These are phyloP conservation scores for Simplicillium aogashimaense DNA, from an alignment of 2,329 filamentous ascomycete species.

Conservation along the genomic window DNA sequence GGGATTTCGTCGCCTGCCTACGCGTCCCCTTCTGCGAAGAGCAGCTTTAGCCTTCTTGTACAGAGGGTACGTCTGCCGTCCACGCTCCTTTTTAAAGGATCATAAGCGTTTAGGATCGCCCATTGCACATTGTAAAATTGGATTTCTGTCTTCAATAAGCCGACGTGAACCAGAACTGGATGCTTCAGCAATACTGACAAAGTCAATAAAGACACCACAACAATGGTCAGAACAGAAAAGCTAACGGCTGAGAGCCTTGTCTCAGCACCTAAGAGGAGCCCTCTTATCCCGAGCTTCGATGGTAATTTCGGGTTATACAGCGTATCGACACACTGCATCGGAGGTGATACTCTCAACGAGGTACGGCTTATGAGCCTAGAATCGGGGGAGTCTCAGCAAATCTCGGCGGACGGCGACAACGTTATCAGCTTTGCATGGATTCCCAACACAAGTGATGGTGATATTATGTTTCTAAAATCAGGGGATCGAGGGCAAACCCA, in stretches of 20 bases:
- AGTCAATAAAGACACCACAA: neutral
- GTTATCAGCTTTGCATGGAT: conserved; percentile 26
- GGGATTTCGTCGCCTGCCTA: too few species aligned
- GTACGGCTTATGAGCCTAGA: conserved; percentile 22
- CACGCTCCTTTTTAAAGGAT: too few species aligned
- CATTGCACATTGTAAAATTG: neutral
- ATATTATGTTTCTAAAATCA: conserved; percentile 21
- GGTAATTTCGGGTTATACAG: conserved; percentile 30
- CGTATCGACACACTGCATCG: conserved; percentile 25
- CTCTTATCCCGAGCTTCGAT: conserved; percentile 28
- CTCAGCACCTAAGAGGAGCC: conserved; percentile 16
- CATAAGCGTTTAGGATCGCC: too few species aligned
- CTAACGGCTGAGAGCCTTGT: conserved; percentile 23
- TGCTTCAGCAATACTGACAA: too few species aligned
- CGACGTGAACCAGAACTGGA: too few species aligned
- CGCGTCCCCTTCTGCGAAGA: too few species aligned
- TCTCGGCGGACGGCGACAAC: conserved; percentile 14
- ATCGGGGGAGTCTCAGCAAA: conserved; percentile 14
- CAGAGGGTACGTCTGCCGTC: too few species aligned
- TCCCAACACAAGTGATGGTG: conserved; percentile 13
- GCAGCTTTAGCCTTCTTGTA: too few species aligned
- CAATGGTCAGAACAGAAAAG: conserved; percentile 12
- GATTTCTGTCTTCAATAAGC: too few species aligned
- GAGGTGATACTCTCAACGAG: conserved; percentile 17
- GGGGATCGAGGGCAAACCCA: conserved; percentile 19